Evolutionary conservation across 2,329 filamentous ascomycete genomes (phyloP), one percentile per base, ranked within the genome.

Genomic region (Hypoxylon sp.): DNA sequence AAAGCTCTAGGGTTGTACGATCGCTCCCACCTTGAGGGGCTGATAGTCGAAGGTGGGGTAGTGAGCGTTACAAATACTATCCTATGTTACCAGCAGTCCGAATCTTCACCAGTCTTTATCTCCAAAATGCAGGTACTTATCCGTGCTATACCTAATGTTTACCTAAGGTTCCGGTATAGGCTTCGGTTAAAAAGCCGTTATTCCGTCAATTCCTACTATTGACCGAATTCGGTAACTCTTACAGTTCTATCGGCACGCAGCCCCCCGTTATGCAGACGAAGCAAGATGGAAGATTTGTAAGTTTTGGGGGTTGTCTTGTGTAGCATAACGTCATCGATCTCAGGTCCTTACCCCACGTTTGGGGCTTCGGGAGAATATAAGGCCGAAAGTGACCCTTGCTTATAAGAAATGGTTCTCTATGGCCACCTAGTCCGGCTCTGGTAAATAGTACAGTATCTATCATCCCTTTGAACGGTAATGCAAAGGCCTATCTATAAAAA

Each of bases 11-110:
- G 8, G 30, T 53, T 50, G 51, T 27, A 14, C 3, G 22, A 51
- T 37, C 4, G 14, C 37, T 35, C 31, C n/a, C 13, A 33, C 27
- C 11, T 51, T 37, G 27, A 58, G 27, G 30, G n/a, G 58, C 20
- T 48, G 49, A 11, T 48, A 37, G 46, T 54, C 62, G 33, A 64
- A 64, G 61, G 61, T 61, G 64, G 64, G 64, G 64, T 61, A 65
- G 50, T 7, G 6, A 11, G 25, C 7, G 33, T 53, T 27, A 51
- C 53, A 50, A 35, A 50, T 35, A 20, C 20, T 20, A n/a, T 25
- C 30, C 56, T 37, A 27, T 50, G 20, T 37, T 49, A 49, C 35
- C 7, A 33, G 31, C 40, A 40, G 13, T 25, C 35, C 10, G 25
- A 48, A 35, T 30, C 25, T 25, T 25, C 11, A 44, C n/a, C 37